A percentile compares a stretch with the other conserved stretches of the same genome.
These are phyloP conservation scores for Sesbania bispinosa DNA, from an alignment of 306 rosid genomes.

Conservation along the genomic window DNA sequence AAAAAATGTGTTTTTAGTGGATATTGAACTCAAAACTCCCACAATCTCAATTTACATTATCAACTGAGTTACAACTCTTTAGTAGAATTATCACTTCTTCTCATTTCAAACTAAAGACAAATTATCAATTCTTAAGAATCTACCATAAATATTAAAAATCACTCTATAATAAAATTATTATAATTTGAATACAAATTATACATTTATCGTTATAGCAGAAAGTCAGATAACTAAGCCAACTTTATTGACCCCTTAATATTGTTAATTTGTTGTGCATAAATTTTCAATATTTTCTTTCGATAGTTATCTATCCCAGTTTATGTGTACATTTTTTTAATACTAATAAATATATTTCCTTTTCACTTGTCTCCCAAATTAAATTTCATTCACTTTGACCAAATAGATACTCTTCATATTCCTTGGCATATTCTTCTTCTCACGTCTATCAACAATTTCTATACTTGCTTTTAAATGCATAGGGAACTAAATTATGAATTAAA, in stretches of 20 bases:
- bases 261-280: neutral
- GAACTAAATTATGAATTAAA: neutral
- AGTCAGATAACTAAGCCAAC: neutral
- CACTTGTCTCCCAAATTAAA: neutral
- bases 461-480: neutral
- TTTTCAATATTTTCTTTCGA: neutral
- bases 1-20: no score
- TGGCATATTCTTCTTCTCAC: conserved; percentile 20
- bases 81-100: no score
- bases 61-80: no score
- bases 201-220: neutral
- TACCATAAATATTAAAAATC: no score
- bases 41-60: no score
- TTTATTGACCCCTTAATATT: neutral
- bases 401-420: conserved; percentile 1
- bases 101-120: no score
- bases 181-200: no score
- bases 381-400: neutral
- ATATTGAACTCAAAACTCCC: no score
- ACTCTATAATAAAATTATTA: no score
- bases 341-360: neutral
- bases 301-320: neutral
- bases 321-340: no score
- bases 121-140: no score
- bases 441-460: neutral